Percentiles rank a stretch among this genome's conserved stretches.
These are phyloP conservation scores for Mycena pura DNA, from an alignment of 768 basidiomycete species.

Conservation along the genomic window DNA sequence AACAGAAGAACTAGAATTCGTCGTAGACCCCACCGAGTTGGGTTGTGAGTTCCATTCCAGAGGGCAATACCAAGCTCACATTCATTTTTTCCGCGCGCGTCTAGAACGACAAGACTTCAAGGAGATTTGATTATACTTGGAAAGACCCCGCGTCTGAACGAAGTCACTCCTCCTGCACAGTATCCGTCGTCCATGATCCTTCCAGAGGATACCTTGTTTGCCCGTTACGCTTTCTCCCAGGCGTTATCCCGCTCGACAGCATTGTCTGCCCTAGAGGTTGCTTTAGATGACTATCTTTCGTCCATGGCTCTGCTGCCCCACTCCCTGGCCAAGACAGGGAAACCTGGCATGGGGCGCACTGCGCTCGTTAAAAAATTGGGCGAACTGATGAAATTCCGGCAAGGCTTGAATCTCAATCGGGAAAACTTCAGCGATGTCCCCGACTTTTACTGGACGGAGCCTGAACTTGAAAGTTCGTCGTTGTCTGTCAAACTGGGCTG, in stretches of 20 bases:
- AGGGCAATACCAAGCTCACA: conserved; percentile 19
- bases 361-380: conserved; percentile 93
- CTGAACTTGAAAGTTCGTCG: conserved; percentile 78
- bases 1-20: conserved; percentile 92
- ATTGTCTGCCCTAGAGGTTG: conserved; percentile 84
- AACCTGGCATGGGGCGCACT: conserved; percentile 79
- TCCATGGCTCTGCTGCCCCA: conserved; percentile 84
- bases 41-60: conserved; percentile 40
- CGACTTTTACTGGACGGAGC: conserved; percentile 95
- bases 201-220: conserved; percentile 76
- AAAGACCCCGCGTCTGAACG: conserved; percentile 63
- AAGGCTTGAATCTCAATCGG: conserved; percentile 87
- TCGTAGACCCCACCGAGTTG: conserved; percentile 89
- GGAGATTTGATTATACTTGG: conserved; percentile 94
- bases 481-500: neutral
- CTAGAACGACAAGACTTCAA: conserved; percentile 83
- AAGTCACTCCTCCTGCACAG: conserved; percentile 52
- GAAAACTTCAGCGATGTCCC: conserved; percentile 90
- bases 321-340: conserved; percentile 77
- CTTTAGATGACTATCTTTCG: conserved; percentile 82
- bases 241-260: conserved; percentile 90
- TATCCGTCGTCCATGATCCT: conserved; percentile 61
- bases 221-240: conserved; percentile 91
- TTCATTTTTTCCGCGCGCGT: conserved; percentile 14
- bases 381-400: conserved; percentile 89